A percentile compares a stretch with the other conserved stretches of the same genome.
These are phyloP conservation scores for Tylopilus sp. DNA, from an alignment of 768 basidiomycete species.

Conservation along the genomic window DNA sequence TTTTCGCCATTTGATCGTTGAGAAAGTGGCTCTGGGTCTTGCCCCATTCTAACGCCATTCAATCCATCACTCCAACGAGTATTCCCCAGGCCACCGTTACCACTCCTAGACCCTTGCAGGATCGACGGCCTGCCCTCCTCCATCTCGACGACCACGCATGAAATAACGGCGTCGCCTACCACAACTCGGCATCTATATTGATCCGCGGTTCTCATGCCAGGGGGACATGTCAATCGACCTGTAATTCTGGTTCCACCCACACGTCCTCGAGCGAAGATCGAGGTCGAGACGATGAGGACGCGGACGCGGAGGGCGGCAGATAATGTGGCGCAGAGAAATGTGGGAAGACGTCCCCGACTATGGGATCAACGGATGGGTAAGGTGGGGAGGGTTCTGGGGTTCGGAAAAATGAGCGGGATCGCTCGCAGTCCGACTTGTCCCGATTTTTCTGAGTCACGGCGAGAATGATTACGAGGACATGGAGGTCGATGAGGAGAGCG, in stretches of 20 bases:
- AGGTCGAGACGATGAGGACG: slow-evolving; percentile 6
- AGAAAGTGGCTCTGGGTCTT: no score
- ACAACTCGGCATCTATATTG: slow-evolving; percentile 30
- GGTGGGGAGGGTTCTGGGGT: no score
- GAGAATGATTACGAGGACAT: no score
- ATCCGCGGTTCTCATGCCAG: slow-evolving; percentile 42
- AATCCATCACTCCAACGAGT: neutral
- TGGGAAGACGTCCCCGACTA: slow-evolving; percentile 28
- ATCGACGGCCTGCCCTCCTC: neutral
- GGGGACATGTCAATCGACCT: slow-evolving; percentile 38
- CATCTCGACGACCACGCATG: neutral
- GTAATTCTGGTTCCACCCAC: slow-evolving; percentile 11
- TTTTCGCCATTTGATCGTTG: no score
- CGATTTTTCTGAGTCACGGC: no score
- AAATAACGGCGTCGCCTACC: neutral
- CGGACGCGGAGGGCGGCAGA: slow-evolving; percentile 11
- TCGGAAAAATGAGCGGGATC: no score
- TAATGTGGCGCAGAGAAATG: neutral
- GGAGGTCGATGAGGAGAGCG: no score
- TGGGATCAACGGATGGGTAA: slow-evolving; percentile 32
- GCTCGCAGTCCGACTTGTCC: no score
- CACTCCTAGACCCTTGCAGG: neutral
- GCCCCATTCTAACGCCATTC: neutral
- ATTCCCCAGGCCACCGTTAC: neutral
- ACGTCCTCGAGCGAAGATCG: slow-evolving; percentile 8